Evolutionary conservation across 768 basidiomycete genomes (phyloP).

Genomic region (Coprinellus aureogranulatus): DNA sequence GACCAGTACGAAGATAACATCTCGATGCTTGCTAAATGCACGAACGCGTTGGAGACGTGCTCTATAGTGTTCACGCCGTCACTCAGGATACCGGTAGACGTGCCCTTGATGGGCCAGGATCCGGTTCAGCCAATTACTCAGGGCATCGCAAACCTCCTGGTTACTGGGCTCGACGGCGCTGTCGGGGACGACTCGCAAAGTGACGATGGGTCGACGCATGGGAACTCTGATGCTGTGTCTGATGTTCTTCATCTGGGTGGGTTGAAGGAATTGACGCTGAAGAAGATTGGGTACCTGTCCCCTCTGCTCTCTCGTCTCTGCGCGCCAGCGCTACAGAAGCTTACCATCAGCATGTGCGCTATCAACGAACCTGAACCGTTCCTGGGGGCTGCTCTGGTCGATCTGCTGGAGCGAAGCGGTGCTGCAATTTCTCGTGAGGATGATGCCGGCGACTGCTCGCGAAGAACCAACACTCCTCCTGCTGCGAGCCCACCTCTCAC

Average conservation of each 20-base stretch:
- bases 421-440: too few relatives aligned
- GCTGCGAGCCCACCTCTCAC: not conserved
- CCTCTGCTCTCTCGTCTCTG: conserved; percentile 1
- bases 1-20: conserved; percentile 9
- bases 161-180: not conserved
- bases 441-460: not conserved
- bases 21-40: not conserved
- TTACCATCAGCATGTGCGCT: not conserved
- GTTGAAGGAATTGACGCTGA: conserved; percentile 4
- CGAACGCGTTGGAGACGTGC: not conserved
- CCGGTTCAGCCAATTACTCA: not conserved
- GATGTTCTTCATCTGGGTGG: not conserved
- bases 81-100: not conserved
- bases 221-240: not conserved
- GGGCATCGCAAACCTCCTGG: not conserved
- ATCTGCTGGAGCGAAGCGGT: not conserved
- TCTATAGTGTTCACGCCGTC: conserved; percentile 4
- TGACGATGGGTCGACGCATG: not conserved
- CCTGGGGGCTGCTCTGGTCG: not conserved
- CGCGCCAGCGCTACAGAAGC: not conserved
- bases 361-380: not conserved
- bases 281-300: not conserved
- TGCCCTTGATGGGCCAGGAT: not conserved
- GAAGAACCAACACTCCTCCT: not conserved
- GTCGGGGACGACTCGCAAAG: not conserved